Conservation (phyloP, 306 rosid species). For the Calophaca sinica region DNA sequence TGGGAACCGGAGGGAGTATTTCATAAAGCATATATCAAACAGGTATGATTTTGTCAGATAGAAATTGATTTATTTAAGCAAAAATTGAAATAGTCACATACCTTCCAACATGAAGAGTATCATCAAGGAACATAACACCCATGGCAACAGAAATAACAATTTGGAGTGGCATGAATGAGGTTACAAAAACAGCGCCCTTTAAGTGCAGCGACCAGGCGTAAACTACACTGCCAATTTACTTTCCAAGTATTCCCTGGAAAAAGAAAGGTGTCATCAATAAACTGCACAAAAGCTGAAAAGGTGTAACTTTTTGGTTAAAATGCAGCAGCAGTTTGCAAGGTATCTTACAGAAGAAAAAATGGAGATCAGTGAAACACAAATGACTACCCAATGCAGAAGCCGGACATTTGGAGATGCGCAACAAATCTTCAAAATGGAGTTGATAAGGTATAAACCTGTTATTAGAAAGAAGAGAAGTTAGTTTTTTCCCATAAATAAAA, state of each 20-base stretch:
- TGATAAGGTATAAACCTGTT: too few species aligned
- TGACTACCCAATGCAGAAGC: too few species aligned
- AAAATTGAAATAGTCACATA: constrained; percentile 31
- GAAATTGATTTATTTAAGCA: too few species aligned
- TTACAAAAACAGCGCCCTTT: constrained; percentile 76
- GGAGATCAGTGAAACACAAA: constrained; percentile 69
- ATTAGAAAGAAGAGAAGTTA: too few species aligned
- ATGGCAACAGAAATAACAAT: constrained; percentile 78
- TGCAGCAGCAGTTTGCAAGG: not conserved
- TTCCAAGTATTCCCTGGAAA: constrained; percentile 75
- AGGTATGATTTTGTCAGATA: too few species aligned
- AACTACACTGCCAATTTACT: constrained; percentile 67
- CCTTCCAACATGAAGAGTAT: constrained; percentile 87
- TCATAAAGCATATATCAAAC: too few species aligned
- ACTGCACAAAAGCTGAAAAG: not conserved
- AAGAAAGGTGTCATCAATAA: constrained; percentile 16
- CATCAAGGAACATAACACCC: constrained; percentile 79
- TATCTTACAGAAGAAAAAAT: constrained; percentile 79
- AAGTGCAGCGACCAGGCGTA: constrained; percentile 71
- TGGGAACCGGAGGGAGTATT: too few species aligned
- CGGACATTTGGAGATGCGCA: too few species aligned
- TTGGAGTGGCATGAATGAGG: constrained; percentile 87
- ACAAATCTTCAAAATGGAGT: too few species aligned
- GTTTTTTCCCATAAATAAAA: too few species aligned
- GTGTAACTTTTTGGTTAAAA: not conserved